These are phyloP conservation scores for Aspergillus indologenus DNA, from an alignment of 495 filamentous ascomycete genomes.

Conservation along the genomic window DNA sequence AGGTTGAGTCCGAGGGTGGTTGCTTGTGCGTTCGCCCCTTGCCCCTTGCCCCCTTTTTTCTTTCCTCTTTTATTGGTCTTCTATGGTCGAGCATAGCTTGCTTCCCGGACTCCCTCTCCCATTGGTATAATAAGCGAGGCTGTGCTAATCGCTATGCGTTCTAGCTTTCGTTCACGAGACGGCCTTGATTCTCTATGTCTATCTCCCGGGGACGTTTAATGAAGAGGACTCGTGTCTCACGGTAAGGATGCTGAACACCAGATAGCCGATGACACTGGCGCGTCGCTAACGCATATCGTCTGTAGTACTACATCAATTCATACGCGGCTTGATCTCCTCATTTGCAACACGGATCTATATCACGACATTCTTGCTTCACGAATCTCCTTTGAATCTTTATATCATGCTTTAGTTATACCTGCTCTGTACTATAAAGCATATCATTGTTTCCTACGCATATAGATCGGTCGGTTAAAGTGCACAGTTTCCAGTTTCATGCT, in stretches of 20 bases:
- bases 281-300: conserved; percentile 2
- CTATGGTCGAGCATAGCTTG: no score
- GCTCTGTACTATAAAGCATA: background rate
- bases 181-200: conserved; percentile 90
- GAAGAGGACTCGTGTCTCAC: conserved; percentile 75
- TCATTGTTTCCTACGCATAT: background rate
- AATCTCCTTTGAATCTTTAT: background rate
- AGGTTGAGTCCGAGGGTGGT: conserved; percentile 84
- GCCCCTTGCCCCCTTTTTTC: no score
- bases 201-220: conserved; percentile 68
- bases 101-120: no score
- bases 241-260: conserved; percentile 57
- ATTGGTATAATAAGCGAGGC: no score
- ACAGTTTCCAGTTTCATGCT: background rate
- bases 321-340: conserved; percentile 30
- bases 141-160: no score
- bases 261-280: background rate
- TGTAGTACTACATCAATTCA: conserved; percentile 64
- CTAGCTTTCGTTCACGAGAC: conserved; percentile 68
- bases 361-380: background rate
- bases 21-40: conserved; percentile 73
- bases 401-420: background rate
- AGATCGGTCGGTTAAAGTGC: background rate
- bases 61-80: no score
- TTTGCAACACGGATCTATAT: background rate